Percentiles rank a stretch among this genome's conserved stretches.
phyloP scores from a whole-genome alignment of 768 basidiomycete genomes.

The Ramaria rubella region DNA sequence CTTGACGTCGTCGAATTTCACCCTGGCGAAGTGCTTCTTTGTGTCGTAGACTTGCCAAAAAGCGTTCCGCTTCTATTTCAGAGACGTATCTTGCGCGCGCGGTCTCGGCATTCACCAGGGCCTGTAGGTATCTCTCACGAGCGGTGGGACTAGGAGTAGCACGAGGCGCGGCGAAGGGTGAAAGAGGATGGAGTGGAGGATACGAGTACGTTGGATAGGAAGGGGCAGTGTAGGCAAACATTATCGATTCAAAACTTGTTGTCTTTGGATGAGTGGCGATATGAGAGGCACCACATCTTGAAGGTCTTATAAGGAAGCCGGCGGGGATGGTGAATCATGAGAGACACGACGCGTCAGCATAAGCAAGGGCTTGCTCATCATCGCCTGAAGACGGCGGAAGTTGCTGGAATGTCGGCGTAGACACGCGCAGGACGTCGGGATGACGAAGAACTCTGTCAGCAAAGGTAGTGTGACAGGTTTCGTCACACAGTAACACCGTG shows the following conservation, averaged over 20 bases:
- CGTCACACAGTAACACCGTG: too few relatives aligned
- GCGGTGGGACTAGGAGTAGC: not conserved
- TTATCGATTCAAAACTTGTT: not conserved
- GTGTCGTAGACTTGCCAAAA: not conserved
- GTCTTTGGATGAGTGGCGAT: not conserved
- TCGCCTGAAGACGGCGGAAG: not conserved
- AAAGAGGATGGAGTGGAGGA: not conserved
- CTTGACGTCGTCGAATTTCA: not conserved
- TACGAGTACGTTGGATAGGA: not conserved
- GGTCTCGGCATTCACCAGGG: not conserved
- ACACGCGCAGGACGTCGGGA: too few relatives aligned
- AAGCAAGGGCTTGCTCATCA: not conserved
- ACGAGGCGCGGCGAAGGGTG: not conserved
- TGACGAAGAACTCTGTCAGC: too few relatives aligned
- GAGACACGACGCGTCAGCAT: not conserved
- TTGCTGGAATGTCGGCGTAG: not conserved
- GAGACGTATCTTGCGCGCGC: not conserved
- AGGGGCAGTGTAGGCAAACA: not conserved
- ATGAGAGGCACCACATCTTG: not conserved
- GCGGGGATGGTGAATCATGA: not conserved
- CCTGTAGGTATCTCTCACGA: not conserved
- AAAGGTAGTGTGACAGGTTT: too few relatives aligned
- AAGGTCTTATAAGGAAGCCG: not conserved
- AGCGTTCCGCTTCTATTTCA: not conserved
- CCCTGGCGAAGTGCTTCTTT: not conserved